A percentile compares a stretch with the other conserved stretches of the same genome.
Conservation (phyloP, 228 moss, liverwort and hornwort species). For the Sphagnum fallax region DNA sequence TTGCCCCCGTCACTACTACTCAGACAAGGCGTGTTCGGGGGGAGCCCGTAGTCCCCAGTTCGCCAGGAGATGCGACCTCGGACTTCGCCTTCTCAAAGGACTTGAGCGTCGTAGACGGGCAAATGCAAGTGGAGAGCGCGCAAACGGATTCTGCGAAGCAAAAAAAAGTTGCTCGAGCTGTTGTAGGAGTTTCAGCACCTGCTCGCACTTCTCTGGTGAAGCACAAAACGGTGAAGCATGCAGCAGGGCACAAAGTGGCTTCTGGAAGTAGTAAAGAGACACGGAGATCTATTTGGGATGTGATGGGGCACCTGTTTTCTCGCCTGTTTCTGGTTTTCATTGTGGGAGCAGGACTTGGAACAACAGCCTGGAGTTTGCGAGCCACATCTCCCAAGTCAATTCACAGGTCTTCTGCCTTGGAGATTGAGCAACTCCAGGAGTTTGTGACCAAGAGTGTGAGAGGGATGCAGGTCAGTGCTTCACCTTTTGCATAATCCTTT, state of each 20-base stretch:
- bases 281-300: constrained; percentile 54
- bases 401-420: constrained; percentile 37
- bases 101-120: constrained; percentile 41
- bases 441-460: constrained; percentile 81
- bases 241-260: constrained; percentile 9
- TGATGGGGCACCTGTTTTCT: constrained; percentile 73
- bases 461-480: constrained; percentile 68
- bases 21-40: constrained; percentile 14
- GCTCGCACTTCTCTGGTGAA: constrained; percentile 28
- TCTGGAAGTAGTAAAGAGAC: constrained; percentile 23
- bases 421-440: constrained; percentile 86
- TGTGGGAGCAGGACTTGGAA: constrained; percentile 57
- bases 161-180: constrained; percentile 18
- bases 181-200: neutral
- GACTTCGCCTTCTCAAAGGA: constrained; percentile 54
- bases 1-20: constrained; percentile 24
- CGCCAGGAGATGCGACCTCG: constrained; percentile 34
- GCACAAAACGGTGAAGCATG: constrained; percentile 40
- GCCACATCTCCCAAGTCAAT: constrained; percentile 24
- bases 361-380: constrained; percentile 63
- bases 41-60: constrained; percentile 28
- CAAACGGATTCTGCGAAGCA: constrained; percentile 31
- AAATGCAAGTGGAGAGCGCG: constrained; percentile 23
- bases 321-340: constrained; percentile 61
- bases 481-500: too few species aligned